These are phyloP conservation scores for Aspergillus pseudotamarii DNA, from an alignment of 2,329 filamentous ascomycete genomes.

Conservation along the genomic window DNA sequence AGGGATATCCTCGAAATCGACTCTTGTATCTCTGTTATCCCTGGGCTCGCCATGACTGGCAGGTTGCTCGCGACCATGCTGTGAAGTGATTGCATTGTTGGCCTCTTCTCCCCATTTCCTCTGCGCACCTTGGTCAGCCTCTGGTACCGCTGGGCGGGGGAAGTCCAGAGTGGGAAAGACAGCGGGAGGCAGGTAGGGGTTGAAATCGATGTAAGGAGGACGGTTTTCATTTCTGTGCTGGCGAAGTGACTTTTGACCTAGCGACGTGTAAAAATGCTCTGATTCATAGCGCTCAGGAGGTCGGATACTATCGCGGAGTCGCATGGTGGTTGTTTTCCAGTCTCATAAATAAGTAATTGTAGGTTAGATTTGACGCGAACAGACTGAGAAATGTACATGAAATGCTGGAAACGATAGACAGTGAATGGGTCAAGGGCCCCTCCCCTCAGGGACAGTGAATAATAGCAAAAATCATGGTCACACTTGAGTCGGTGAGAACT, in stretches of 20 bases:
- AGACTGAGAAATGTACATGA: background rate
- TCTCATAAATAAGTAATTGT: background rate
- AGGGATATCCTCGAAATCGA: slow-evolving; percentile 17
- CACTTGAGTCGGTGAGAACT: background rate
- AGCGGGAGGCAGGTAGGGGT: slow-evolving; percentile 44
- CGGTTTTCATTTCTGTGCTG: slow-evolving; percentile 11
- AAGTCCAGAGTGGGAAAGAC: slow-evolving; percentile 44
- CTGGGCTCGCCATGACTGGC: background rate
- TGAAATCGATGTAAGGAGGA: slow-evolving; percentile 33
- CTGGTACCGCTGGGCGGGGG: slow-evolving; percentile 8
- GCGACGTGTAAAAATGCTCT: slow-evolving; percentile 26
- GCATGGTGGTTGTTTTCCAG: slow-evolving; percentile 28
- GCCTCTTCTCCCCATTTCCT: background rate
- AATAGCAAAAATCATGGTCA: background rate
- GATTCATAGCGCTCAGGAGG: slow-evolving; percentile 26
- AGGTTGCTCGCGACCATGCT: background rate
- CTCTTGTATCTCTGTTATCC: background rate
- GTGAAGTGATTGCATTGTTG: background rate
- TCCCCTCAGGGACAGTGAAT: background rate
- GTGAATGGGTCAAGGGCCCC: background rate
- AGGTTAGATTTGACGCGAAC: background rate
- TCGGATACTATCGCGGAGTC: slow-evolving; percentile 35
- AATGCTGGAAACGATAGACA: background rate
- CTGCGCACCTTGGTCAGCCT: background rate
- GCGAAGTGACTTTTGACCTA: slow-evolving; percentile 18